These are phyloP conservation scores for Chernovozyma sophiae-reginae DNA, from an alignment of 1,139 yeast genomes.

Conservation along the genomic window DNA sequence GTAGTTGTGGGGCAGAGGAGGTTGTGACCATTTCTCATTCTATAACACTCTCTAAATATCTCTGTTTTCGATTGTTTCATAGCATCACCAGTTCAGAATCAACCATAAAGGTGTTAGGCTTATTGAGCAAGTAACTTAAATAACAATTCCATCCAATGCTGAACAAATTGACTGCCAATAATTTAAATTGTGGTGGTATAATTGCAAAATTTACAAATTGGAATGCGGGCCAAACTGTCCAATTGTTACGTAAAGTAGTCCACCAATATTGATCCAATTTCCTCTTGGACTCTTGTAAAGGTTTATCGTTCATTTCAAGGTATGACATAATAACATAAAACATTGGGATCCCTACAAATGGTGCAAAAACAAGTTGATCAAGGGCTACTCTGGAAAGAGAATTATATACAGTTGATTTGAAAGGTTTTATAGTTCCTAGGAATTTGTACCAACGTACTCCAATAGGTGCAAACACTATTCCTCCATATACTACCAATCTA, in stretches of 20 bases:
- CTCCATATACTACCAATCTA: constrained; percentile 35
- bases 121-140: constrained; percentile 43
- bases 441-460: constrained; percentile 40
- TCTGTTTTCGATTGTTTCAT: no score
- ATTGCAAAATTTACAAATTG: constrained; percentile 69
- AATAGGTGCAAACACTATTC: constrained; percentile 38
- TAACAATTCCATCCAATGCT: constrained; percentile 86
- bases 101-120: not conserved
- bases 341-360: constrained; percentile 60
- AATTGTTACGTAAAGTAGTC: constrained; percentile 62
- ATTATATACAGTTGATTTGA: constrained; percentile 12
- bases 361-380: constrained; percentile 79
- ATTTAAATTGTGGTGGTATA: constrained; percentile 65
- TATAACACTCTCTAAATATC: no score
- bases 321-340: constrained; percentile 67
- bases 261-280: constrained; percentile 51
- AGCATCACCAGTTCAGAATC: not conserved
- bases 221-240: constrained; percentile 86
- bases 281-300: constrained; percentile 13
- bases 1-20: no score
- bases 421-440: constrained; percentile 19
- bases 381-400: constrained; percentile 50
- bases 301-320: constrained; percentile 40
- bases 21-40: no score
- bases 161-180: constrained; percentile 64